Conservation (phyloP, 495 filamentous ascomycete species). For the Podospora comata region DNA sequence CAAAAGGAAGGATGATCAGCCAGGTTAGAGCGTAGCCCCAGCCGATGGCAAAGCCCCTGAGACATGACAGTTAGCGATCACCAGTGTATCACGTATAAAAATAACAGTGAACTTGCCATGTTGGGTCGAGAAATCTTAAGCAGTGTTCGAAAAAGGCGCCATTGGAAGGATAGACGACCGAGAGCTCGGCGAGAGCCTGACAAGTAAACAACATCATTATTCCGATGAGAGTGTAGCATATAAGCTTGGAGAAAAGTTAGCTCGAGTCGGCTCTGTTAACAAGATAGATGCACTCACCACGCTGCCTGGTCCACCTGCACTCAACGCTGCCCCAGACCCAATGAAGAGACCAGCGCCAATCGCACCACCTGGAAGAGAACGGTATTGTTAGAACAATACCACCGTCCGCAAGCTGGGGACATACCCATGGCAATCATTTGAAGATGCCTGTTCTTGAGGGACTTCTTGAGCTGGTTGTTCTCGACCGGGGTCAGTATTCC, state of each 20-base stretch:
- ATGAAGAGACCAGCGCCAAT: slow-evolving; percentile 60
- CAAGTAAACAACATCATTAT: slow-evolving; percentile 46
- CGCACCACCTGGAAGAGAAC: slow-evolving; percentile 41
- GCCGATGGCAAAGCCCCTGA: slow-evolving; percentile 71
- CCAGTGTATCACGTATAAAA: not conserved
- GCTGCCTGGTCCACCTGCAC: slow-evolving; percentile 53
- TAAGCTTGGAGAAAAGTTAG: slow-evolving; percentile 42
- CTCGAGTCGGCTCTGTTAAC: slow-evolving; percentile 59
- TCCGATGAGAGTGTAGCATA: slow-evolving; percentile 50
- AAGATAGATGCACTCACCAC: slow-evolving; percentile 36
- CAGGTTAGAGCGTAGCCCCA: slow-evolving; percentile 66
- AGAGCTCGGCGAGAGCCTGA: slow-evolving; percentile 64
- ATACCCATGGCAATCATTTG: slow-evolving; percentile 74
- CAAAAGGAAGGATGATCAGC: slow-evolving; percentile 51
- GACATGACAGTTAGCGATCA: not conserved
- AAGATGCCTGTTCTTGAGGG: slow-evolving; percentile 54
- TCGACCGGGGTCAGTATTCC: slow-evolving; percentile 23
- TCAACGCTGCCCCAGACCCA: slow-evolving; percentile 49
- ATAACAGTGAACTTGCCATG: slow-evolving; percentile 43
- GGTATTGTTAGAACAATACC: slow-evolving; percentile 15
- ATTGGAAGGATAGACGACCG: slow-evolving; percentile 63
- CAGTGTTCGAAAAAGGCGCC: slow-evolving; percentile 58
- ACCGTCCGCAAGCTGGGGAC: not conserved
- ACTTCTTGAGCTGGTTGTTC: slow-evolving; percentile 30
- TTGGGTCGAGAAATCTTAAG: slow-evolving; percentile 64